Conservation (phyloP, 1,284 basidiomycete genomes). For the Ganoderma sinense region DNA sequence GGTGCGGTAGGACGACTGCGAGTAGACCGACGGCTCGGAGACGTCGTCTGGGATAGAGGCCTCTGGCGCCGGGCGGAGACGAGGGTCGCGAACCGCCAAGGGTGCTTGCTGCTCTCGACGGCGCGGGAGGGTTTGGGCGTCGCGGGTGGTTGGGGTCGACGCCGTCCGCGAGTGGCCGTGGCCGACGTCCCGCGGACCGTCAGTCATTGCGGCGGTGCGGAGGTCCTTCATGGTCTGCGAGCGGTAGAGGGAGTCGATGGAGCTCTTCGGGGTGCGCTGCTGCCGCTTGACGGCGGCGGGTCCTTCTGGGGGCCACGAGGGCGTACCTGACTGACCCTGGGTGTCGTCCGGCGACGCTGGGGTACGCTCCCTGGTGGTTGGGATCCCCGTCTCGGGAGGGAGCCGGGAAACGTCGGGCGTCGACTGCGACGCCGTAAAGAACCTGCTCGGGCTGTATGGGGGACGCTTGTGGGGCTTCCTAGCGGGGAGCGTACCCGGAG, state of each 20-base stretch:
- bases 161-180: neutral
- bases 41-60: neutral
- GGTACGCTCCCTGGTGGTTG: neutral
- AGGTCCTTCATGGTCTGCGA: conserved; percentile 1
- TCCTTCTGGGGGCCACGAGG: neutral
- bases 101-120: neutral
- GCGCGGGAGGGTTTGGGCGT: neutral
- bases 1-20: neutral
- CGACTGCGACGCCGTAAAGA: neutral
- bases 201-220: neutral
- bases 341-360: neutral
- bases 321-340: neutral
- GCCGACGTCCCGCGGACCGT: neutral
- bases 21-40: neutral
- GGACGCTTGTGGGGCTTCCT: neutral
- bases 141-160: neutral
- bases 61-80: no score
- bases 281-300: neutral
- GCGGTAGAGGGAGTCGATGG: neutral
- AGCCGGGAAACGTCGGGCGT: neutral
- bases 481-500: neutral
- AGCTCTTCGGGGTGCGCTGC: conserved; percentile 1
- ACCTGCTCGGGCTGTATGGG: neutral
- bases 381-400: neutral
- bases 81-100: no score